Percentiles rank a stretch among this genome's conserved stretches.
These are phyloP conservation scores for Paramecium primaurelia DNA, from an alignment of 73 alveolate species.

Conservation along the genomic window DNA sequence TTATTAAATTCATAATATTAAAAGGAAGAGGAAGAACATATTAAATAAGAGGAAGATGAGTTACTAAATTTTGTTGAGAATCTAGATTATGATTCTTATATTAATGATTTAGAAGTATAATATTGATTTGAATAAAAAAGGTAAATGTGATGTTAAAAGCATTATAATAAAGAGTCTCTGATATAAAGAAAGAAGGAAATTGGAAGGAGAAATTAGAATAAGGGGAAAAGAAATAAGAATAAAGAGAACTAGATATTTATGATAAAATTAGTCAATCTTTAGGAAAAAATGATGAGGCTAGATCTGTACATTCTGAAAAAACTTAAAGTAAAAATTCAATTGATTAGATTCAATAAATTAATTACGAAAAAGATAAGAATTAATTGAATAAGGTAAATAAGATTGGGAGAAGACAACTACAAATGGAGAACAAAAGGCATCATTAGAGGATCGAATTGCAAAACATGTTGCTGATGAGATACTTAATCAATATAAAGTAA, in stretches of 20 bases:
- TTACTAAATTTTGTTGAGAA: conserved; percentile 82
- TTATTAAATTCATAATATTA: neutral
- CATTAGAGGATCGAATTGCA: conserved; percentile 84
- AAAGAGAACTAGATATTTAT: conserved; percentile 24
- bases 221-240: conserved; percentile 50
- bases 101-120: conserved; percentile 87
- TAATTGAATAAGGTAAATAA: conserved; percentile 50
- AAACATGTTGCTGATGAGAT: conserved; percentile 82
- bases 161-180: conserved; percentile 76
- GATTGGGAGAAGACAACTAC: conserved; percentile 67
- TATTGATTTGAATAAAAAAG: neutral
- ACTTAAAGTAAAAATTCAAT: conserved; percentile 15
- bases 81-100: conserved; percentile 84
- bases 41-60: conserved; percentile 79
- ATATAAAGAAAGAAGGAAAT: conserved; percentile 78
- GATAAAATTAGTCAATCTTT: conserved; percentile 36
- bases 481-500: conserved; percentile 61
- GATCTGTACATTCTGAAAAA: conserved; percentile 47
- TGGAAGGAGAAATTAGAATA: conserved; percentile 73
- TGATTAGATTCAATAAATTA: conserved; percentile 57
- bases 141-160: conserved; percentile 74
- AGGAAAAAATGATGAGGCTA: conserved; percentile 42
- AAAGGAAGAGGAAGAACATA: conserved; percentile 68
- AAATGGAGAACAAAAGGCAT: conserved; percentile 59
- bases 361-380: conserved; percentile 46